Evolutionary conservation across 345 rosid species (phyloP).

Genomic region (Lagerstroemia speciosa): DNA sequence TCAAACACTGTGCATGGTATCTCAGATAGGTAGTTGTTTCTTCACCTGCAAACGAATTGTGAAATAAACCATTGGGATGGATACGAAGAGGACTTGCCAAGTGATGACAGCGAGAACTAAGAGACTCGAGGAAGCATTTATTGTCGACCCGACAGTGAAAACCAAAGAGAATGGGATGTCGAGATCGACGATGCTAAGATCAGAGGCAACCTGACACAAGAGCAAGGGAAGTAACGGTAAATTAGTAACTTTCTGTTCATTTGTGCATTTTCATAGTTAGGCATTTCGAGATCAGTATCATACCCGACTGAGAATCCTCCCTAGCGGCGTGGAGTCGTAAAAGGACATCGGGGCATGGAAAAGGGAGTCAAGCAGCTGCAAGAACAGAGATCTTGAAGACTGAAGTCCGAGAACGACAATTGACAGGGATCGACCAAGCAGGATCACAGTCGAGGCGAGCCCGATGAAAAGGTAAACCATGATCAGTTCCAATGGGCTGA

Average conservation of each 20-base stretch:
- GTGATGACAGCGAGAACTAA: slow-evolving; percentile 73
- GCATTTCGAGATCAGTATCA: slow-evolving; percentile 4
- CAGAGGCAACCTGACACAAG: slow-evolving; percentile 37
- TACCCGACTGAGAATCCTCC: slow-evolving; percentile 78
- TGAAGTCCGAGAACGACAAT: slow-evolving; percentile 42
- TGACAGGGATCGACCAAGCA: slow-evolving; percentile 43
- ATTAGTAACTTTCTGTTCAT: not conserved
- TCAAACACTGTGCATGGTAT: too few species aligned
- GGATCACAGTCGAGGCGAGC: slow-evolving; percentile 29
- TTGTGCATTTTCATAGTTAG: not conserved
- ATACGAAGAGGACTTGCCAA: slow-evolving; percentile 86
- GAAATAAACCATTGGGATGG: slow-evolving; percentile 57
- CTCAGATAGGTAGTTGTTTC: not conserved
- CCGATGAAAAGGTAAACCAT: slow-evolving; percentile 58
- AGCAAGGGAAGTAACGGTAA: not conserved
- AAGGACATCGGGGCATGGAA: slow-evolving; percentile 80
- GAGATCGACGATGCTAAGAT: slow-evolving; percentile 85
- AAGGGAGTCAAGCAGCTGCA: slow-evolving; percentile 58
- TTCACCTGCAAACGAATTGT: slow-evolving; percentile 81
- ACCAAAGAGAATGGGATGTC: slow-evolving; percentile 66
- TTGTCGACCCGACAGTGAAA: slow-evolving; percentile 55
- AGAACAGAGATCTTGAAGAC: slow-evolving; percentile 58
- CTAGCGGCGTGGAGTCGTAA: slow-evolving; percentile 85
- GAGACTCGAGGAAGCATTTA: slow-evolving; percentile 53
- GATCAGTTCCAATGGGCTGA: slow-evolving; percentile 44